These are phyloP conservation scores for Verticillium longisporum DNA, from an alignment of 2,329 filamentous ascomycete genomes.

Conservation along the genomic window DNA sequence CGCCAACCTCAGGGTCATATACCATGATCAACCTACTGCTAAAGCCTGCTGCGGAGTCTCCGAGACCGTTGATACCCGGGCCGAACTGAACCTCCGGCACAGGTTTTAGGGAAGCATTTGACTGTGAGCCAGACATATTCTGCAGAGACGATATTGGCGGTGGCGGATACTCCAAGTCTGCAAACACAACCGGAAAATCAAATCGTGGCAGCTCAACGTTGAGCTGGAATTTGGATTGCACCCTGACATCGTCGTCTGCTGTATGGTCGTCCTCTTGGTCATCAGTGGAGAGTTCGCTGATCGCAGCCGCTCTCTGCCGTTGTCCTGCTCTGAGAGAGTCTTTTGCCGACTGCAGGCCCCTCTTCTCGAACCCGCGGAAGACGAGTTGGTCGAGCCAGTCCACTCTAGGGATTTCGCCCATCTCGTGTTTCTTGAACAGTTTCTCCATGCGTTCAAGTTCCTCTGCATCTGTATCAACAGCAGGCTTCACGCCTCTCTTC, in stretches of 20 bases:
- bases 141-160: conserved; percentile 74
- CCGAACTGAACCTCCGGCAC: conserved; percentile 86
- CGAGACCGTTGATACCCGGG: conserved; percentile 73
- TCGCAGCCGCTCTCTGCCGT: conserved; percentile 30
- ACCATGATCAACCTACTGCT: conserved; percentile 68
- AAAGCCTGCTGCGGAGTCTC: conserved; percentile 38
- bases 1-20: conserved; percentile 88
- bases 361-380: conserved; percentile 82
- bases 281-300: conserved; percentile 11
- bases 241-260: conserved; percentile 31
- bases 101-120: conserved; percentile 67
- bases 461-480: conserved; percentile 63
- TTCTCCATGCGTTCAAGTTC: conserved; percentile 87
- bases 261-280: conserved; percentile 22
- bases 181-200: conserved; percentile 92
- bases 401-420: conserved; percentile 88
- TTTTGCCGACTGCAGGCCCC: conserved; percentile 57
- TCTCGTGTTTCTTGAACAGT: conserved; percentile 94
- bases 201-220: conserved; percentile 91
- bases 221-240: conserved; percentile 63
- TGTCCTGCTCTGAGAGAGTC: conserved; percentile 54
- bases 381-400: conserved; percentile 96
- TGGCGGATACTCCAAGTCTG: conserved; percentile 84
- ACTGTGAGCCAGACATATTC: conserved; percentile 54
- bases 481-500: conserved; percentile 39